A percentile compares a stretch with the other conserved stretches of the same genome.
Evolutionary conservation across 2,329 filamentous ascomycete species (phyloP).

Genomic region (Penicillium sp.): DNA sequence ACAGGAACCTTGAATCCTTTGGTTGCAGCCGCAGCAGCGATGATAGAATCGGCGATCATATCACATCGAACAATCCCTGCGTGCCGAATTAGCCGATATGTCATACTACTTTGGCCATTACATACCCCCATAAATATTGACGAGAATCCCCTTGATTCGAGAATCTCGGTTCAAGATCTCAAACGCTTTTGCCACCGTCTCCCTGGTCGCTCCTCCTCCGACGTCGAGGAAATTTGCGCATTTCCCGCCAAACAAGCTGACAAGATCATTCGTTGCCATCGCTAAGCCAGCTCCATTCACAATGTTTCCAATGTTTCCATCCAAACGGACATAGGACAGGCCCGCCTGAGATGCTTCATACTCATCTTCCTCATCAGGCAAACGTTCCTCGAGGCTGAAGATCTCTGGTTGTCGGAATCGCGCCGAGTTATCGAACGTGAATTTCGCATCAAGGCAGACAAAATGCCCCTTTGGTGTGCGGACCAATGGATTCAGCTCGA

Average conservation of each 20-base stretch:
- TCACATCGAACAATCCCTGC: constrained; percentile 55
- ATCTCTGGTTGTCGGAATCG: constrained; percentile 47
- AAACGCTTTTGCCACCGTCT: constrained; percentile 36
- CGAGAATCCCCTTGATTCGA: constrained; percentile 48
- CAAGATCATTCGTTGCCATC: constrained; percentile 42
- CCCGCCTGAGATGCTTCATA: constrained; percentile 42
- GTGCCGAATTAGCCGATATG: not conserved
- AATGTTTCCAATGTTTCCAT: constrained; percentile 40
- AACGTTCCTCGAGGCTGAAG: constrained; percentile 44
- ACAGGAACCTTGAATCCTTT: constrained; percentile 48
- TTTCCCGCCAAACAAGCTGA: constrained; percentile 32
- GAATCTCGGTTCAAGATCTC: constrained; percentile 31
- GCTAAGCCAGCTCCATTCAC: constrained; percentile 43
- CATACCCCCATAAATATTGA: constrained; percentile 57
- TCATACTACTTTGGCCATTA: not conserved
- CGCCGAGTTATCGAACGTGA: constrained; percentile 56
- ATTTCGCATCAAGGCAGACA: constrained; percentile 44
- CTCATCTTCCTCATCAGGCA: constrained; percentile 37
- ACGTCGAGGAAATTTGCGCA: constrained; percentile 42
- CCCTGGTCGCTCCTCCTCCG: constrained; percentile 36
- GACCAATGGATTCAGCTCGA: constrained; percentile 50
- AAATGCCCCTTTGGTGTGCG: constrained; percentile 37
- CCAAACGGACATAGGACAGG: constrained; percentile 36
- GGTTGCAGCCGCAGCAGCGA: constrained; percentile 47
- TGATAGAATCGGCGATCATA: constrained; percentile 57